These are phyloP conservation scores for Purpureocillium lavendulum DNA, from an alignment of 2,329 filamentous ascomycete species.

Conservation along the genomic window DNA sequence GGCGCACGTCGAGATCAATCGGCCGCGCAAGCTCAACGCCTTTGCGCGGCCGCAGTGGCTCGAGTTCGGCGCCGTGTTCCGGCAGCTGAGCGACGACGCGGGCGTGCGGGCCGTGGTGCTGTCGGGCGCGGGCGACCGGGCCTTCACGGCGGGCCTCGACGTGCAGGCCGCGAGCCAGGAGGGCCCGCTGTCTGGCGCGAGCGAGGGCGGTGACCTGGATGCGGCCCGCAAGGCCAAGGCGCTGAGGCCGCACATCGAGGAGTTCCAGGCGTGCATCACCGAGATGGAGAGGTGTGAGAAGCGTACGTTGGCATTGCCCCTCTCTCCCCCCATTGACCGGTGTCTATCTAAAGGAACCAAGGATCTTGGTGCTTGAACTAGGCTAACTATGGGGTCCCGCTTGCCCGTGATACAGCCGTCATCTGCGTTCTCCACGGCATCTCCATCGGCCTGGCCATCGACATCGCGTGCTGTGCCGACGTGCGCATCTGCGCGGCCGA, in stretches of 20 bases:
- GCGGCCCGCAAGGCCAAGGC: slow-evolving; percentile 53
- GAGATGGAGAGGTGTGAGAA: slow-evolving; percentile 84
- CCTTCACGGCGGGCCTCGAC: slow-evolving; percentile 82
- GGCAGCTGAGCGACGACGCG: slow-evolving; percentile 60
- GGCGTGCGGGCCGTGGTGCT: slow-evolving; percentile 70
- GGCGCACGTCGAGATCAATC: slow-evolving; percentile 88
- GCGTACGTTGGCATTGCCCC: too few relatives aligned
- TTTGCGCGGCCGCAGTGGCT: slow-evolving; percentile 82
- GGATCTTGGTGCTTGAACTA: not conserved
- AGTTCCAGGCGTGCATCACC: slow-evolving; percentile 74
- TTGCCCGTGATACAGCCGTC: slow-evolving; percentile 49
- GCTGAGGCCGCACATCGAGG: slow-evolving; percentile 60
- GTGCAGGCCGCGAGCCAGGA: slow-evolving; percentile 59
- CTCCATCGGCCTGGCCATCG: slow-evolving; percentile 68
- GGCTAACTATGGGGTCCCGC: not conserved
- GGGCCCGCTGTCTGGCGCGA: slow-evolving; percentile 26
- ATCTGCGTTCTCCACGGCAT: slow-evolving; percentile 76
- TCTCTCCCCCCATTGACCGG: too few relatives aligned
- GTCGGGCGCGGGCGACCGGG: slow-evolving; percentile 71
- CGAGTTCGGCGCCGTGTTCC: slow-evolving; percentile 67
- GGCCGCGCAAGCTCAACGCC: slow-evolving; percentile 78
- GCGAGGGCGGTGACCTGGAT: slow-evolving; percentile 34
- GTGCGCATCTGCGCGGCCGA: slow-evolving; percentile 56
- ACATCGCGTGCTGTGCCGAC: slow-evolving; percentile 62
- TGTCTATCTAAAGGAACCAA: too few relatives aligned